Conservation (phyloP, 163 green algal genomes). For the Volvox carteri region DNA sequence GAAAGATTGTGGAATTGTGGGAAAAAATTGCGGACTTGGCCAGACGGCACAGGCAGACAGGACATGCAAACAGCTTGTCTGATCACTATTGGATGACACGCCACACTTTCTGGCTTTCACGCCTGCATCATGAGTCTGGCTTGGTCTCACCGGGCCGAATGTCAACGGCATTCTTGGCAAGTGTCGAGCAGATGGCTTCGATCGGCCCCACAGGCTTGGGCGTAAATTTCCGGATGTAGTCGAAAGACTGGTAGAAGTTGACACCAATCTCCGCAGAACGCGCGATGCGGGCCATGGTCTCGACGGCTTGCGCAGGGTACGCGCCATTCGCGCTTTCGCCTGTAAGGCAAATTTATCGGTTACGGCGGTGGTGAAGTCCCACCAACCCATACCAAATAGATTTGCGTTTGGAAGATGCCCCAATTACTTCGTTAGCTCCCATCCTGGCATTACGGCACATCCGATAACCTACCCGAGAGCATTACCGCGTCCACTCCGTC, state of each 20-base stretch:
- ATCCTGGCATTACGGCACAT: background rate
- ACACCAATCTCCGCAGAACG: conserved; percentile 64
- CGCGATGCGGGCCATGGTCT: conserved; percentile 70
- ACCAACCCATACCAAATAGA: too few relatives aligned
- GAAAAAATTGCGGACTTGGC: too few relatives aligned
- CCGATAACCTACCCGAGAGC: conserved; percentile 64
- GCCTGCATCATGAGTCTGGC: too few relatives aligned
- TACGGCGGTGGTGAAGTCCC: too few relatives aligned
- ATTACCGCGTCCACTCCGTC: conserved; percentile 84
- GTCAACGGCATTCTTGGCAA: conserved; percentile 74
- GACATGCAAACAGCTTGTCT: too few relatives aligned
- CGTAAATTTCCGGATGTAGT: conserved; percentile 77
- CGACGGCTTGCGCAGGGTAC: conserved; percentile 71
- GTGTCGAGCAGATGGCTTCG: conserved; percentile 68
- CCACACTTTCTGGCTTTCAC: too few relatives aligned
- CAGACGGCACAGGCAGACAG: too few relatives aligned
- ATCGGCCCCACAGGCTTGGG: conserved; percentile 71
- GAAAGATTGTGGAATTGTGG: too few relatives aligned
- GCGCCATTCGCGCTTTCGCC: conserved; percentile 79
- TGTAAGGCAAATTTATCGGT: too few relatives aligned
- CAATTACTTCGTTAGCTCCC: too few relatives aligned
- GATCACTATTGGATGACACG: too few relatives aligned
- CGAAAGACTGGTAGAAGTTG: conserved; percentile 78
- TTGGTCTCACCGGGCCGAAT: conserved; percentile 59
- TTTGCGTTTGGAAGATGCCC: too few relatives aligned